These are phyloP conservation scores for Arxiozyma telluris DNA, from an alignment of 1,139 yeast species.

Conservation along the genomic window DNA sequence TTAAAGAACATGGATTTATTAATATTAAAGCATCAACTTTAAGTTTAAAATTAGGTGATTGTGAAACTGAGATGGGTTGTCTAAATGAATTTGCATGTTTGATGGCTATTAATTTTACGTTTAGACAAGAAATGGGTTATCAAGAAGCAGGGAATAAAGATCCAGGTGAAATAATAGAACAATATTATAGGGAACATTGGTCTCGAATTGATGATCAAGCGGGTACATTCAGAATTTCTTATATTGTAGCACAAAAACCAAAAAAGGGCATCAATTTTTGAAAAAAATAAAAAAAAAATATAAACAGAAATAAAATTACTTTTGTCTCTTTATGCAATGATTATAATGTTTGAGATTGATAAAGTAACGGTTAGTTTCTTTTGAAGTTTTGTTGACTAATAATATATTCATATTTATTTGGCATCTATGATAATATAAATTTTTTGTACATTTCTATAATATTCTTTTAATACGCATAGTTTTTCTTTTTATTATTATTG, in stretches of 20 bases:
- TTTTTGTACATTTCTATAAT: background rate
- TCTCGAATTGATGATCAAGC: conserved; percentile 22
- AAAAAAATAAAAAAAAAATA: background rate
- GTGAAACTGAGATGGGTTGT: conserved; percentile 25
- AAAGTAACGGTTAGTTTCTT: background rate
- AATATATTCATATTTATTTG: background rate
- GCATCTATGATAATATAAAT: background rate
- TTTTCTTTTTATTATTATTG: background rate
- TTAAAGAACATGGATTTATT: conserved; percentile 25
- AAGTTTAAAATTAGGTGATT: conserved; percentile 25
- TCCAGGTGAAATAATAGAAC: conserved; percentile 14
- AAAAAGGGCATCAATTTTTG: conserved; percentile 1
- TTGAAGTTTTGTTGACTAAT: background rate
- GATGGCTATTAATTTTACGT: conserved; percentile 17
- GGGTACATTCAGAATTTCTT: conserved; percentile 21
- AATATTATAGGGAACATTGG: conserved; percentile 25
- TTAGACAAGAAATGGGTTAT: conserved; percentile 14
- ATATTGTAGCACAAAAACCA: conserved; percentile 26
- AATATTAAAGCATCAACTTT: conserved; percentile 24
- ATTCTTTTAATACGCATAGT: background rate
- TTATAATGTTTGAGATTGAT: background rate
- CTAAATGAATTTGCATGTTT: conserved; percentile 22
- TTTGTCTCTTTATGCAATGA: background rate
- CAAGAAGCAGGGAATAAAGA: conserved; percentile 14
- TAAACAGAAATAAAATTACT: too few species aligned